Evolutionary conservation across 768 basidiomycete species (phyloP).

Genomic region (Hygrophoropsis aurantiaca): DNA sequence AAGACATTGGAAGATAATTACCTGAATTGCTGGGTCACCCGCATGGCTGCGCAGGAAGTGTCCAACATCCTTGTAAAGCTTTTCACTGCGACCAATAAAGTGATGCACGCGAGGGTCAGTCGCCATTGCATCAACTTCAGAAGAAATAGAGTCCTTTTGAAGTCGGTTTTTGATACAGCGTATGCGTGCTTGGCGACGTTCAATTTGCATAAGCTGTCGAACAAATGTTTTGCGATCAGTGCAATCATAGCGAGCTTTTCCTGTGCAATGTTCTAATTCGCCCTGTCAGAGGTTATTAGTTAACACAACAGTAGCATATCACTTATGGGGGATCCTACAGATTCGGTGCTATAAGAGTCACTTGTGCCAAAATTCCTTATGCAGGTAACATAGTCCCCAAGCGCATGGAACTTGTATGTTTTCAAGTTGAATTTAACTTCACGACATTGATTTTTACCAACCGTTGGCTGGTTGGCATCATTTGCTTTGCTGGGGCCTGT

Average conservation of each 20-base stretch:
- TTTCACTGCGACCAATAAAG: not conserved
- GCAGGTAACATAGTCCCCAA: conserved; percentile 27
- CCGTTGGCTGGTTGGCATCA: not conserved
- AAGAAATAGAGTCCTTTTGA: conserved; percentile 4
- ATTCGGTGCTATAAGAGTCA: conserved; percentile 32
- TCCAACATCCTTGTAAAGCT: not conserved
- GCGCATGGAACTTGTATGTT: conserved; percentile 32
- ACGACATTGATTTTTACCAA: not conserved
- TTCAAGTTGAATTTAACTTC: conserved; percentile 23
- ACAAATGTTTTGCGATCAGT: not conserved
- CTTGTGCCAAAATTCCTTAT: conserved; percentile 32
- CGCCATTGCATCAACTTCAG: conserved; percentile 6
- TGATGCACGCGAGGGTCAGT: not conserved
- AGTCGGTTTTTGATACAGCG: not conserved
- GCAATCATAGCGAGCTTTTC: conserved; percentile 8
- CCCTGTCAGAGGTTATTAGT: conserved; percentile 3
- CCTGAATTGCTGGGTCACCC: not conserved
- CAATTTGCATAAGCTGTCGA: not conserved
- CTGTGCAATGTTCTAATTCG: conserved; percentile 13
- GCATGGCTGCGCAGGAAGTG: not conserved
- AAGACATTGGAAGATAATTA: not conserved
- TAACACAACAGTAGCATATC: not conserved
- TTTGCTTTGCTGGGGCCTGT: not conserved
- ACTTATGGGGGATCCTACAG: conserved; percentile 18
- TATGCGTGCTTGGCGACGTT: conserved; percentile 1